Evolutionary conservation across 2,329 filamentous ascomycete genomes (phyloP).

Genomic region (Pestalotiopsis sp.): DNA sequence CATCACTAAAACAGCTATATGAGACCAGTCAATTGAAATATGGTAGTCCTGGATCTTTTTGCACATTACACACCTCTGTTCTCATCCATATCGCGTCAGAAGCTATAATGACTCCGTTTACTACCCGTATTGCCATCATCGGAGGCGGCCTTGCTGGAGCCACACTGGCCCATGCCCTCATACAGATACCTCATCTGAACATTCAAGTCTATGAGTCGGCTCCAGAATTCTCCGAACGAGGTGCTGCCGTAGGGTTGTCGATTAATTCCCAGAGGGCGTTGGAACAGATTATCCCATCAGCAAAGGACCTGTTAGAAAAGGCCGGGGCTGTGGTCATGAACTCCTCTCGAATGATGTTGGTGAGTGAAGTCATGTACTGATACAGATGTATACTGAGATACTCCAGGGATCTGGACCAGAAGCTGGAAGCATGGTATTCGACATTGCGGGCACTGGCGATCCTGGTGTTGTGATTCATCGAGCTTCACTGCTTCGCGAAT

Average conservation of each 20-base stretch:
- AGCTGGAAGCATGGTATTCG: constrained; percentile 17
- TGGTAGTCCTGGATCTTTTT: too few relatives aligned
- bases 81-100: too few relatives aligned
- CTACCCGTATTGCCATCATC: constrained; percentile 22
- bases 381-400: constrained; percentile 5
- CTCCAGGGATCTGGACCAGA: constrained; percentile 16
- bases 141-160: constrained; percentile 25
- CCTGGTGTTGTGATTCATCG: constrained; percentile 22
- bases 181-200: constrained; percentile 17
- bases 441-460: constrained; percentile 15
- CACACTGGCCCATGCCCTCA: constrained; percentile 23
- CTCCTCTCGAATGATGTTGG: constrained; percentile 14
- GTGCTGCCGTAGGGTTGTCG: constrained; percentile 24
- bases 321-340: constrained; percentile 21
- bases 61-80: too few relatives aligned
- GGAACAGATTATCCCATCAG: constrained; percentile 13
- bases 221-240: constrained; percentile 24
- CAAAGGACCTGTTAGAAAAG: constrained; percentile 15
- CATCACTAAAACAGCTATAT: too few relatives aligned
- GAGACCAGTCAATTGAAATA: too few relatives aligned
- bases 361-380: not conserved
- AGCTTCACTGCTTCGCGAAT: constrained; percentile 21
- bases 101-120: not conserved
- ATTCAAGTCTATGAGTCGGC: constrained; percentile 25
- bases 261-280: constrained; percentile 19